phyloP scores from a whole-genome alignment of 2,329 filamentous ascomycete genomes.

The Cladorrhinum sp. region DNA sequence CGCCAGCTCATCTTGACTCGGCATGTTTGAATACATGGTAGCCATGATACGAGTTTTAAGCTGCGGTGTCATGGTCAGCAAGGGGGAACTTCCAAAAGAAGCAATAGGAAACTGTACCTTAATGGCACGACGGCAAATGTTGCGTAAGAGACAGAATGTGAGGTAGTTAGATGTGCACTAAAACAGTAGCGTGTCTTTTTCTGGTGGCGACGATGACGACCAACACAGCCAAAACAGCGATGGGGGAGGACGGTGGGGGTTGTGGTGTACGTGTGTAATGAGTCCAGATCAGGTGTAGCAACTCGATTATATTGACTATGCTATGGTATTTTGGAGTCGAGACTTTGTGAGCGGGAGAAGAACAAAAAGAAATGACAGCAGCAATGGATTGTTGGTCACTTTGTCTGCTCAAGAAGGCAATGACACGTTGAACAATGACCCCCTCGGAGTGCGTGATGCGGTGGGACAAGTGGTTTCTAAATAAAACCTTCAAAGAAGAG shows the following conservation, averaged over 20 bases:
- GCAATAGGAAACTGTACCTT: background rate
- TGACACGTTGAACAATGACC: constrained; percentile 13
- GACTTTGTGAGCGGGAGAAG: constrained; percentile 5
- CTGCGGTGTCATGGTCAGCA: constrained; percentile 17
- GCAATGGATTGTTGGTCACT: background rate
- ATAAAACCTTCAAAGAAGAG: constrained; percentile 4
- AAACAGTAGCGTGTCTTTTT: background rate
- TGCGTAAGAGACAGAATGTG: background rate
- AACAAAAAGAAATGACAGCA: constrained; percentile 11
- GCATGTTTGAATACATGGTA: constrained; percentile 46
- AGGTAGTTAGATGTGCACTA: background rate
- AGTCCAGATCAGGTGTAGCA: constrained; percentile 20
- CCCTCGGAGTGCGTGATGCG: background rate
- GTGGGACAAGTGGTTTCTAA: background rate
- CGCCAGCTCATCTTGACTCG: constrained; percentile 78
- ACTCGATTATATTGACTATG: constrained; percentile 52
- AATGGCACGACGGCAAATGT: background rate
- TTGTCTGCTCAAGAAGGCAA: constrained; percentile 1
- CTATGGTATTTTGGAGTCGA: constrained; percentile 41
- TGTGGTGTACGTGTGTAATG: constrained; percentile 17
- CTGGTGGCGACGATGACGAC: background rate
- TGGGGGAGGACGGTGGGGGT: constrained; percentile 7
- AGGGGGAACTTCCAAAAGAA: background rate
- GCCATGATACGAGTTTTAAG: constrained; percentile 37
- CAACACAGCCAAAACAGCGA: constrained; percentile 9